Base-by-base conservation (phyloP, 257 asterid species). In the Salvia splendens region DNA sequence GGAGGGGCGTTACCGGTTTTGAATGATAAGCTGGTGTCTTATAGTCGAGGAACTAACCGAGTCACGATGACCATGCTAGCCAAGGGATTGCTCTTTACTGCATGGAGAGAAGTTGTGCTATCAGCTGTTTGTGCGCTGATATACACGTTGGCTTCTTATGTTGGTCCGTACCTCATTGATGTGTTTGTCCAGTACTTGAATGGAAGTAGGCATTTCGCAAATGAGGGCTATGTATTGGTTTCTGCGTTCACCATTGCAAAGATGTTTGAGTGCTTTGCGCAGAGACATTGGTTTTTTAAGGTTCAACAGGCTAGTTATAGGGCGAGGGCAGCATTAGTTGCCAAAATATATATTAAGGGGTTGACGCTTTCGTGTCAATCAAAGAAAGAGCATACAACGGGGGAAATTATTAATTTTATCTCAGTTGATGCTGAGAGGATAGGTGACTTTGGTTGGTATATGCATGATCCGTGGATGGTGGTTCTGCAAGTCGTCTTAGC, bases 401-500 rank as follows among this genome's bases (percentile, higher is more conserved):
- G 97, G 38, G 96, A 92, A 69, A 87, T 92, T 50, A 87, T 89
- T 66, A 89, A 92, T 77, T 79, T 78, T 49, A 92, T 92, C 97
- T 74, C 95, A 1, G 92, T 92, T 24, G 98, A 89, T 78, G 97
- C 96, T 0, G 96, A 87, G 77, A 84, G 95, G 74, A 86, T 92
- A 35, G 89, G 91, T 8, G 96, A 86, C 14, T 92, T 89, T 32
- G 79, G 87, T 57, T 92, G 97, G 98, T 92, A 92, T 49, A 53
- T 92, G 81, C 97, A 92, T 75, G 96, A 84, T 70, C 86, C 96
- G 1, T 92, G 98, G 98, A 75, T 82, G 86, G 87, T 87, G 47
- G 1, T 83, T 43, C 1, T 92, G 35, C 94, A 92, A 64, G 86
- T 92, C n/a, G 80, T 52, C 54, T 68, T 92, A 51, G 98, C 98